phyloP scores from a whole-genome alignment of 2,329 filamentous ascomycete species.

The Cladophialophora bantiana region DNA sequence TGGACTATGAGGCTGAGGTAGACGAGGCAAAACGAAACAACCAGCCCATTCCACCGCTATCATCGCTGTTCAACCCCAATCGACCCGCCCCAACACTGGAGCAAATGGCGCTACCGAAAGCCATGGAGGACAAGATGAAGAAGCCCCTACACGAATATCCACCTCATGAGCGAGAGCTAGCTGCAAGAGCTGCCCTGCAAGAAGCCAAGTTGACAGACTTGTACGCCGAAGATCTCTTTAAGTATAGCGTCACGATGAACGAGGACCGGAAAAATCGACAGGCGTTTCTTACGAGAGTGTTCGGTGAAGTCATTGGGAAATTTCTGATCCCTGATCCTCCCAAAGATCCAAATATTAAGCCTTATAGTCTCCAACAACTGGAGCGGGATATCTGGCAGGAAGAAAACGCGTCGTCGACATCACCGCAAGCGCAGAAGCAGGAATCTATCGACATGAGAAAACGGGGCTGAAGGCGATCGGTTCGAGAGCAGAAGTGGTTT shows the following conservation, averaged over 20 bases:
- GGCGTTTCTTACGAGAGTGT: conserved; percentile 35
- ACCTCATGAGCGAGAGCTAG: conserved; percentile 56
- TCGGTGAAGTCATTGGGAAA: conserved; percentile 40
- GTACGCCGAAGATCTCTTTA: conserved; percentile 39
- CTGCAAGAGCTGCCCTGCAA: conserved; percentile 42
- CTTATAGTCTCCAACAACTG: conserved; percentile 35
- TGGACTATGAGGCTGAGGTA: conserved; percentile 79
- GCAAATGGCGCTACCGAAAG: conserved; percentile 39
- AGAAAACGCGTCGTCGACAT: conserved; percentile 8
- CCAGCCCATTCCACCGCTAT: conserved; percentile 51
- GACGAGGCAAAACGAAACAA: conserved; percentile 62
- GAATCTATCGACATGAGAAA: neutral
- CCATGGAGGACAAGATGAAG: conserved; percentile 36
- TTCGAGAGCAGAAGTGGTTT: neutral
- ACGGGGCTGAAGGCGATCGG: conserved; percentile 2
- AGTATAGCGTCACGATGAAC: conserved; percentile 39
- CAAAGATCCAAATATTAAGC: conserved; percentile 37
- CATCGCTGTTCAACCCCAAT: conserved; percentile 53
- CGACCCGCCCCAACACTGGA: conserved; percentile 45
- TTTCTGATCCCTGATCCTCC: conserved; percentile 41
- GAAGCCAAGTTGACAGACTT: conserved; percentile 39
- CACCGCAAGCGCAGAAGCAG: neutral
- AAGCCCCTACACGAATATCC: conserved; percentile 52
- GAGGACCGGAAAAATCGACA: conserved; percentile 39
- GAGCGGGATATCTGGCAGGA: conserved; percentile 39